Evolutionary conservation across 176 grass and related monocot species (phyloP).

Genomic region (Cenchrus purpureus): DNA sequence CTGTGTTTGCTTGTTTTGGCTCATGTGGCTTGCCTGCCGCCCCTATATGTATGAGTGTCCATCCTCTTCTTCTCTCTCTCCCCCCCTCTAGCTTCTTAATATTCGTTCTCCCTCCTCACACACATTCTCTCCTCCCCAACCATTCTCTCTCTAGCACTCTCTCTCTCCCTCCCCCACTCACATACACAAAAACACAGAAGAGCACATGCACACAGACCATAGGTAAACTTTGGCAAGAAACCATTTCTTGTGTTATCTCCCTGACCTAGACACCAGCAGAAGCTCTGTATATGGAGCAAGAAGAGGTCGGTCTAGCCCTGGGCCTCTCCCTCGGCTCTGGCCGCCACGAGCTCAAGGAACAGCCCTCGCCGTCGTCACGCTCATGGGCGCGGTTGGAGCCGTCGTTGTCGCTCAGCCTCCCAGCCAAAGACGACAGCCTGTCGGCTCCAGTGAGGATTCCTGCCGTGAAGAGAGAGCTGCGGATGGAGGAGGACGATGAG

Average conservation of each 20-base stretch:
- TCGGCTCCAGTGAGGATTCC: not conserved
- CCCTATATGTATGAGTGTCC: conserved; percentile 50
- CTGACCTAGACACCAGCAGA: not conserved
- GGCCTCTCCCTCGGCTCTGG: conserved; percentile 57
- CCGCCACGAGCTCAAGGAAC: not conserved
- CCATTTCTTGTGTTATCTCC: not conserved
- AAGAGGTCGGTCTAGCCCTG: conserved; percentile 60
- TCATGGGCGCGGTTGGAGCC: conserved; percentile 29
- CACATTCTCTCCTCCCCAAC: conserved; percentile 23
- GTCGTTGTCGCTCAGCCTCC: conserved; percentile 61
- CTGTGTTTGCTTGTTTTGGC: conserved; percentile 34
- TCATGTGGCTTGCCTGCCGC: conserved; percentile 12
- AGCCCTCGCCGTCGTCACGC: not conserved
- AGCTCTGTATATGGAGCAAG: conserved; percentile 46
- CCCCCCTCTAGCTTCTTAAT: not conserved
- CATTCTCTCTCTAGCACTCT: conserved; percentile 23
- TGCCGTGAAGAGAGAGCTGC: conserved; percentile 49
- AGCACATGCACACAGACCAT: conserved; percentile 2
- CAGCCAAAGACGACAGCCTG: not conserved
- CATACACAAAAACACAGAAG: not conserved
- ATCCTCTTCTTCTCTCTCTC: conserved; percentile 36
- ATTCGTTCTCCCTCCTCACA: conserved; percentile 14
- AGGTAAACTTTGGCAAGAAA: not conserved
- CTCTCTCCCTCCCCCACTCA: not conserved
- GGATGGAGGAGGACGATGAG: conserved; percentile 38